Evolutionary conservation across 2,329 filamentous ascomycete species (phyloP), one percentile per base, ranked within the genome.

Genomic region (Beauveria sp.): DNA sequence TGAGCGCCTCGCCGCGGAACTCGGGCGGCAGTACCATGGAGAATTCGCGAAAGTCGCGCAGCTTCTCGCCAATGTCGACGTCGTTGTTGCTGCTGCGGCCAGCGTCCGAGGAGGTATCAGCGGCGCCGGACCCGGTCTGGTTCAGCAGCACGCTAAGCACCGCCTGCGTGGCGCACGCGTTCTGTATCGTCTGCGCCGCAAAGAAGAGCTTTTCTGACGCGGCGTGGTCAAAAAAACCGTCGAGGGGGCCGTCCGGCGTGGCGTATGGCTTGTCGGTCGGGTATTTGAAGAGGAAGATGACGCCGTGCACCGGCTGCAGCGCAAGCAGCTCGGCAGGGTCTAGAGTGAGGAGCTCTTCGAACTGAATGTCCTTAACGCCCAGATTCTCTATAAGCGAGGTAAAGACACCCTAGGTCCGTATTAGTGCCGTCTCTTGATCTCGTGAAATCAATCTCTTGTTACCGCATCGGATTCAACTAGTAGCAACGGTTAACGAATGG

Each of bases 271-370:
- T 83, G 71, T 89, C 86, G 64, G 86, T 92, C 56, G 85, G 75
- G 77, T 90, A 99, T 78, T 97, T 98, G 86, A 99, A 99, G 74
- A 99, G 90, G 77, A 99, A 99, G 71, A 99, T 97, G 67, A 99
- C 91, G 70, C 95, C 95, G 78, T 96, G 96, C 58, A 96, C 82
- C 20, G 90, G 89, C 68, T 88, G 86, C 40, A 92, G 83, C 66
- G 86, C 78, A 49, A 84, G 81, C 14, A 96, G 82, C 62, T 84
- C 83, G 58, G 90, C 85, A 7, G 91, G 80, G 68, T 98, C 93
- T 66, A 99, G 86, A 1, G 90, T 89, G 62, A 97, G 85, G 66
- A 99, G 86, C 78, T 99, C 95, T 78, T 98, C 95, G 73, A 97
- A 98, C 75, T 99, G 95, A 2, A 98, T 91, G 71, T 91, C 86